Conservation (phyloP, 345 rosid genomes). For the Citrus unshiu region DNA sequence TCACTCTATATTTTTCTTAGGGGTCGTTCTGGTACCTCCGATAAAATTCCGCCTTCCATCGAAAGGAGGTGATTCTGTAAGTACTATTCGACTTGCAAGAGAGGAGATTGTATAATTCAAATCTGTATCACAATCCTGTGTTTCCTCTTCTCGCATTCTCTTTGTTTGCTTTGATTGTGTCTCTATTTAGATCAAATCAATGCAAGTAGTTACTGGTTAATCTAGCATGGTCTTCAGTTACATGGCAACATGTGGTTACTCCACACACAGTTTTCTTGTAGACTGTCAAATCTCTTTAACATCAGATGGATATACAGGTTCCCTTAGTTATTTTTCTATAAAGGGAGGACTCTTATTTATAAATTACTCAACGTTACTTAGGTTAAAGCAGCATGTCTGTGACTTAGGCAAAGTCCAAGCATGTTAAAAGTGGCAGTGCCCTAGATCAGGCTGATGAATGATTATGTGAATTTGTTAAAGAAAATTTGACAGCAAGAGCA, state of each 20-base stretch:
- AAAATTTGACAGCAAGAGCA: background rate
- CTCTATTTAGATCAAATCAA: background rate
- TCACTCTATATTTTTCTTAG: conserved; percentile 72
- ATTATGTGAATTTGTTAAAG: background rate
- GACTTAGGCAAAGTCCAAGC: background rate
- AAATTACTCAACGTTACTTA: background rate
- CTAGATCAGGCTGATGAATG: background rate
- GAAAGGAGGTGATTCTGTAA: conserved; percentile 85
- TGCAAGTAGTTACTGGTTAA: background rate
- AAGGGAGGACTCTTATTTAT: background rate
- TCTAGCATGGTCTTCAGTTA: background rate
- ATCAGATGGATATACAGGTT: background rate
- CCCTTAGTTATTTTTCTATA: background rate
- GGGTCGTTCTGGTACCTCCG: conserved; percentile 80
- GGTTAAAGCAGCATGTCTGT: background rate
- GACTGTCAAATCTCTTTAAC: background rate
- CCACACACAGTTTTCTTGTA: background rate
- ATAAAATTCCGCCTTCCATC: conserved; percentile 85
- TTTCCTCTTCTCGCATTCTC: background rate
- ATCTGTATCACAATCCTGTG: background rate
- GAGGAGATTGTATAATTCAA: background rate
- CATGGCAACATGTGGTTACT: background rate
- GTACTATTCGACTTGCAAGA: conserved; percentile 25
- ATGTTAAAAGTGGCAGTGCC: background rate
- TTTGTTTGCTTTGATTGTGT: background rate